Percentiles rank a stretch among this genome's conserved stretches.
Evolutionary conservation across 176 grass and related monocot genomes (phyloP).

Genomic region (Bolboschoenus planiculmis): DNA sequence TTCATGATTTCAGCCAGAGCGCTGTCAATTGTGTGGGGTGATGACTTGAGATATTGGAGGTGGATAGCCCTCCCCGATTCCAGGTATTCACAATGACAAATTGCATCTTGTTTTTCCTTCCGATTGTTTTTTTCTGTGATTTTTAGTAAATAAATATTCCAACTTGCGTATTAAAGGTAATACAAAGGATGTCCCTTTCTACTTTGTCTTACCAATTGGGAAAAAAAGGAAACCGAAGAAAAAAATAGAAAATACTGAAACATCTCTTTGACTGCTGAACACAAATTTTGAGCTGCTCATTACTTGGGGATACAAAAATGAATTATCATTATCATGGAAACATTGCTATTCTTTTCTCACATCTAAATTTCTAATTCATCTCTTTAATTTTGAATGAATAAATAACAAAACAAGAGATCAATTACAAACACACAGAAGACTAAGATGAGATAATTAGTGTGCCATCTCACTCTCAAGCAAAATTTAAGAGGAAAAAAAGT

Average conservation of each 20-base stretch:
- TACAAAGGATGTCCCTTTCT: neutral
- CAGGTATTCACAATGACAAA: conserved; percentile 17
- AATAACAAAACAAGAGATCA: no score
- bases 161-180: neutral
- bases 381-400: no score
- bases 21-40: conserved; percentile 25
- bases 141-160: neutral
- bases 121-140: neutral
- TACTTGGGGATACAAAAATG: no score
- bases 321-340: no score
- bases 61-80: conserved; percentile 25
- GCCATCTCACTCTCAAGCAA: no score
- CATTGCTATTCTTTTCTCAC: no score
- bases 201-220: neutral
- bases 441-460: no score
- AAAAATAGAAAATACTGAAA: neutral
- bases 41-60: conserved; percentile 11
- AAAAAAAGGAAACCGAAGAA: neutral
- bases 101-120: neutral
- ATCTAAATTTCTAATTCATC: no score
- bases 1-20: conserved; percentile 31
- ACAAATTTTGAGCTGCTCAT: no score
- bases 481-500: no score
- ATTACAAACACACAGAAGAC: no score
- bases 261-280: no score